Evolutionary conservation across 2,329 filamentous ascomycete genomes (phyloP).

Genomic region (Fusarium austroafricanum): DNA sequence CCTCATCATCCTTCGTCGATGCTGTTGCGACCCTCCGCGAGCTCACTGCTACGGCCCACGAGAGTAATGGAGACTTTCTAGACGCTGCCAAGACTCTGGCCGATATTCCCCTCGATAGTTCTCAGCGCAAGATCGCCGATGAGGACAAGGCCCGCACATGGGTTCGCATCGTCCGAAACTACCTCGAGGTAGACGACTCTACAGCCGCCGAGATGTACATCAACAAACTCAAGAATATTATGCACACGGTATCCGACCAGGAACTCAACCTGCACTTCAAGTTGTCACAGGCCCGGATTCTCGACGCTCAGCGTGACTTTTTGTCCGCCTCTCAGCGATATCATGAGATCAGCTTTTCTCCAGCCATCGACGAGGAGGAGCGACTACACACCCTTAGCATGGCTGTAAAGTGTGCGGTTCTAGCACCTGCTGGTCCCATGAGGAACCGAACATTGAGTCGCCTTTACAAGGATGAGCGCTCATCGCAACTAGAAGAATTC

Average conservation of each 20-base stretch:
- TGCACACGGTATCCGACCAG: constrained; percentile 80
- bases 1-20: constrained; percentile 81
- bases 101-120: constrained; percentile 88
- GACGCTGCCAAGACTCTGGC: constrained; percentile 82
- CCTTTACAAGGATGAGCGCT: constrained; percentile 93
- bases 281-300: constrained; percentile 91
- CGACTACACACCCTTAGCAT: constrained; percentile 85
- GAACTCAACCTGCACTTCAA: constrained; percentile 86
- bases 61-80: constrained; percentile 82
- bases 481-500: constrained; percentile 80
- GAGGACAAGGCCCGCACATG: constrained; percentile 86
- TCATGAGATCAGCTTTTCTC: constrained; percentile 83
- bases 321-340: constrained; percentile 89
- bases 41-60: constrained; percentile 84
- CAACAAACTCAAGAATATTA: constrained; percentile 95
- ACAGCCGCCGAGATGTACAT: constrained; percentile 86
- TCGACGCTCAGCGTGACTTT: constrained; percentile 90
- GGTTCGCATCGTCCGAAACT: constrained; percentile 94
- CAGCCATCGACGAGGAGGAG: constrained; percentile 86
- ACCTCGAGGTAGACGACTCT: constrained; percentile 93
- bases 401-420: constrained; percentile 90
- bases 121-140: constrained; percentile 84
- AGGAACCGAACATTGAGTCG: constrained; percentile 83
- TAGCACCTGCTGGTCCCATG: constrained; percentile 89
- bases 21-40: constrained; percentile 84